Conservation (phyloP, 257 asterid species). For the Cynanchum wilfordii region DNA sequence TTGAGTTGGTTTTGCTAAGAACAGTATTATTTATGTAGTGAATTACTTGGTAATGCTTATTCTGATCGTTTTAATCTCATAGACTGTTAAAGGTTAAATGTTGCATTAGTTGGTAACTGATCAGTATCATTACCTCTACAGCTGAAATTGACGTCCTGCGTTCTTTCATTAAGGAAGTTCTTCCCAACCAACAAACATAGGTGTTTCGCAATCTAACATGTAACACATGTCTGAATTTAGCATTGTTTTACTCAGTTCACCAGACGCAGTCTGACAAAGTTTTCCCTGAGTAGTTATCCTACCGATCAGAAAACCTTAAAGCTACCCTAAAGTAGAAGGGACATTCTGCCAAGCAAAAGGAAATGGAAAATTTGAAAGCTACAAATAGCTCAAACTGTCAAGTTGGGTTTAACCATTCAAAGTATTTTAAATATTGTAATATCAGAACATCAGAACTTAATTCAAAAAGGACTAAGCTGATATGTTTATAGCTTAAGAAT, state of each 20-base stretch:
- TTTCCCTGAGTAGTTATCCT: conserved; percentile 52
- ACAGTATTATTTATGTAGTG: background rate
- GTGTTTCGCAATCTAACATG: conserved; percentile 60
- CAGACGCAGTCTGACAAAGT: conserved; percentile 29
- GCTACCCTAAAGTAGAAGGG: conserved; percentile 24
- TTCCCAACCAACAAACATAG: conserved; percentile 81
- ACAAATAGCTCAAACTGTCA: conserved; percentile 8
- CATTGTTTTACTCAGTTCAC: conserved; percentile 49
- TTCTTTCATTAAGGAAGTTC: conserved; percentile 51
- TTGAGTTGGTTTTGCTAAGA: background rate
- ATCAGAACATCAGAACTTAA: background rate
- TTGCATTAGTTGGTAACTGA: conserved; percentile 14
- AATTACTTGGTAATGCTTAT: background rate
- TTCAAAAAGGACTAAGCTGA: background rate
- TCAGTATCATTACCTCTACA: conserved; percentile 50
- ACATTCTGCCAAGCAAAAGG: conserved; percentile 11
- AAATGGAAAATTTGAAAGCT: conserved; percentile 16
- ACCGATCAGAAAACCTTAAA: conserved; percentile 50
- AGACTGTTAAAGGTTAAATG: background rate
- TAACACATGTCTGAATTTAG: conserved; percentile 57
- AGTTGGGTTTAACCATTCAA: background rate
- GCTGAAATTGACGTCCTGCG: conserved; percentile 51
- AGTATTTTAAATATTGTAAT: background rate
- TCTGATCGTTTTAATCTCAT: background rate
- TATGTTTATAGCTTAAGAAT: background rate